Evolutionary conservation across 352 stramenopile species (phyloP).

Genomic region (Phytophthora meadii): DNA sequence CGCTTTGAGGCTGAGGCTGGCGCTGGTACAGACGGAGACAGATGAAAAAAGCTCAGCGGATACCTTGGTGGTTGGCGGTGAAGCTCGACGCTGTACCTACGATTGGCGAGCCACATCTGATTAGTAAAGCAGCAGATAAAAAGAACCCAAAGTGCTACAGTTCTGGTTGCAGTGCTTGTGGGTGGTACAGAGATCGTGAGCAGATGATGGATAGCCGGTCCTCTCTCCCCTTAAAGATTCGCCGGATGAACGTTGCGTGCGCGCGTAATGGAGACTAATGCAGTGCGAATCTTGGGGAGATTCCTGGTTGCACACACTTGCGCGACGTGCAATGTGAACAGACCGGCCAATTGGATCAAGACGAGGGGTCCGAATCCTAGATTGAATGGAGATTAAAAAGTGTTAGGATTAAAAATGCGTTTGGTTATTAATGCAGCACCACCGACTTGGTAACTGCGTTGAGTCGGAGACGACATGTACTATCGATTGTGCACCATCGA

Average conservation of each 20-base stretch:
- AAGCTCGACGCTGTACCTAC: too few relatives aligned
- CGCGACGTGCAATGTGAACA: slow-evolving; percentile 24
- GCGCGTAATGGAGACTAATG: not conserved
- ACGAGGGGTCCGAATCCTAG: slow-evolving; percentile 5
- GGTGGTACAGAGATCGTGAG: slow-evolving; percentile 24
- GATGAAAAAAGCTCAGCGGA: slow-evolving; percentile 6
- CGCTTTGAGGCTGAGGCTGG: slow-evolving; percentile 3
- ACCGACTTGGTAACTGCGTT: slow-evolving; percentile 5
- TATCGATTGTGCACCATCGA: not conserved
- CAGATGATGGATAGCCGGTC: slow-evolving; percentile 23
- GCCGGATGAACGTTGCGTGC: not conserved
- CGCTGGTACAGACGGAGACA: slow-evolving; percentile 5
- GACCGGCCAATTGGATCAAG: slow-evolving; percentile 16
- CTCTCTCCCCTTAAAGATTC: slow-evolving; percentile 20
- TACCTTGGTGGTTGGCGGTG: slow-evolving; percentile 21
- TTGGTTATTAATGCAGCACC: slow-evolving; percentile 19
- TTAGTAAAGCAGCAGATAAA: slow-evolving; percentile 31
- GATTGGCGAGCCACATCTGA: slow-evolving; percentile 21
- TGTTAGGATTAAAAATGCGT: slow-evolving; percentile 2
- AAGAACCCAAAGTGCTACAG: slow-evolving; percentile 20
- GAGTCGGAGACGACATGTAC: not conserved
- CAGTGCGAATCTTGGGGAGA: slow-evolving; percentile 20
- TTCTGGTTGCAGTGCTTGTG: slow-evolving; percentile 11
- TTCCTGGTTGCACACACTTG: slow-evolving; percentile 13
- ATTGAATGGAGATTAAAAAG: slow-evolving; percentile 11